Evolutionary conservation across 2,329 filamentous ascomycete genomes (phyloP), one percentile per base, ranked within the genome.

Genomic region (Colletotrichum nymphaeae): DNA sequence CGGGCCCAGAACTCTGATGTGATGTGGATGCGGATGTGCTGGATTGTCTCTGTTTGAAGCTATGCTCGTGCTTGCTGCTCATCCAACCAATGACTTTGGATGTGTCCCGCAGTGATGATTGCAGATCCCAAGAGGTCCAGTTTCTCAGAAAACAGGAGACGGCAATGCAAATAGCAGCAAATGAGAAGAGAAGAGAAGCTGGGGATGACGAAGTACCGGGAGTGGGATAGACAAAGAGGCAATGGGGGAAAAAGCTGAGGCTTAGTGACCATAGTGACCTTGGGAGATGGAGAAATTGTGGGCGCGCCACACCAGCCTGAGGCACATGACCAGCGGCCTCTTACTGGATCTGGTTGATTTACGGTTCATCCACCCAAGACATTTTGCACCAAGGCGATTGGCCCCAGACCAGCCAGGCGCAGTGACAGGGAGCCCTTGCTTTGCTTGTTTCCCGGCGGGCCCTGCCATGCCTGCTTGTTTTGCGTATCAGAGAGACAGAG

Each of bases 361-460:
- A 59, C 42, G 65, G 69, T 64, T 69, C 59, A 53, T 59, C 67
- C 67, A 71, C 62, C 62, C 52, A 73, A 35, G 52, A 30, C 67
- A 62, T 71, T 49, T 70, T 71, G 55, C 55, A 57, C 62, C 56
- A 30, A 56, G 56, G 71, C 67, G 67, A 71, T 73, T 73, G 67
- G 71, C 24, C 52, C 46, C 60, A 49, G 71, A 5, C 55, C 19
- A 56, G 56, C 71, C 67, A 73, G 60, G n/a, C 60, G 32, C 55
- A 26, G 46, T 56, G 32, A 71, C 67, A 62, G 60, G 70, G 60
- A 28, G 8, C 52, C 62, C 71, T 32, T 70, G 67, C 24, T 19
- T 9, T 19, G 37, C 35, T 35, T 22, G 49, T 24, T 67, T 56
- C 59, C 57, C 70, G 42, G 62, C 65, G 30, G 65, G 63, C 5